Evolutionary conservation across 148 eudicot species (phyloP), one percentile per base, ranked within the genome.

Genomic region (Rhododendron vialii): DNA sequence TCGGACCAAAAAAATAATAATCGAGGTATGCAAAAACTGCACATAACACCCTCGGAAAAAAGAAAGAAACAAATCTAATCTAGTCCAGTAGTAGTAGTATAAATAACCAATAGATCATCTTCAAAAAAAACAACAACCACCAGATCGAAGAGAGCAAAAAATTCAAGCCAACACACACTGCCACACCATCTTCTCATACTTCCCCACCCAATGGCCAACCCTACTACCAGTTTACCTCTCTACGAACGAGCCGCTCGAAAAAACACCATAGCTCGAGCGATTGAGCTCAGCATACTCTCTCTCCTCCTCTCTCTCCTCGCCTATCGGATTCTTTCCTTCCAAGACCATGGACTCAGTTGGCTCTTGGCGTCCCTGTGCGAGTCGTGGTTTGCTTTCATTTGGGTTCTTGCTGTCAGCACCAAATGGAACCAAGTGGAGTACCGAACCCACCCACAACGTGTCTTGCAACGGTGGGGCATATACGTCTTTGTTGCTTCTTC

Each of bases 381-480:
- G 85, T 83, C 85, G 12, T 90, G 90, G 77, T 90, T 90, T 79
- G 65, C 87, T 26, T 77, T 90, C 77, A 5, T 1, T 0, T 90
- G 91, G 89, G 71, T 88, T 57, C 71, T 88, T 20, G 5, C 3
- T 17, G 55, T 86, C 59, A 73, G 10, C 80, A n/a, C n/a, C 30
- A 90, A 90, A 80, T 90, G 91, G 91, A 88, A 48, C 87, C 90
- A 78, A 73, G n/a, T 82, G 0, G 26, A 61, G 22, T 28, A 24
- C 73, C 36, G 75, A 45, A 82, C 88, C 9, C 84, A 86, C 73
- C 87, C 91, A 0, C 69, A 88, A 38, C 53, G 18, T 45, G 55
- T 78, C 35, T n/a, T 78, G 55, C 53, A 78, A 78, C 5, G 33
- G 81, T 78, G 3, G 3, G 38, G 30, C 36, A 28, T 9, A 12